phyloP scores from a whole-genome alignment of 495 filamentous ascomycete species.

The Podospora australis region DNA sequence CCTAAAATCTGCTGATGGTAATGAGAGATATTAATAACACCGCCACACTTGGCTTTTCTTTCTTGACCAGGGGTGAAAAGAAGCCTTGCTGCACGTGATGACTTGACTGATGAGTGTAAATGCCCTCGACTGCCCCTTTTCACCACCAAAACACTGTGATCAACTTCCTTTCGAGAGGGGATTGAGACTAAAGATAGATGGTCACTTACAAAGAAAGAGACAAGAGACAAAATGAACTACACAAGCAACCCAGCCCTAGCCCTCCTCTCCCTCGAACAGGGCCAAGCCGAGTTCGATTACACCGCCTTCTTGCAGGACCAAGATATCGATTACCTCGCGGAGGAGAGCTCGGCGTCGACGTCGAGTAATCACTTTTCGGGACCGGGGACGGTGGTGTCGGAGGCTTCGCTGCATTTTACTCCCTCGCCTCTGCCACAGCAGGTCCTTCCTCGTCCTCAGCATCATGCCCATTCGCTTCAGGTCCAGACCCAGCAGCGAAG shows the following conservation, averaged over 20 bases:
- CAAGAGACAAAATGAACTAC: background rate
- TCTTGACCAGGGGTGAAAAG: background rate
- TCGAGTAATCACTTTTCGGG: background rate
- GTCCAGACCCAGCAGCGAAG: background rate
- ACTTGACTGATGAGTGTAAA: background rate
- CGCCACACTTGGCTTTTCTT: background rate
- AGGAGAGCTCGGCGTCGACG: conserved; percentile 18
- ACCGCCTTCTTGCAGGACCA: conserved; percentile 22
- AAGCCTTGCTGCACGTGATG: background rate
- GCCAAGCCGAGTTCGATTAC: conserved; percentile 27
- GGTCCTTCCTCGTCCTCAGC: background rate
- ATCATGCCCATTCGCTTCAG: background rate
- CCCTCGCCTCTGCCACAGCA: background rate
- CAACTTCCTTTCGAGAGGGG: too few relatives aligned
- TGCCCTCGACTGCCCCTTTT: too few relatives aligned
- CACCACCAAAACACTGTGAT: too few relatives aligned
- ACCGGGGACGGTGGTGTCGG: too few relatives aligned
- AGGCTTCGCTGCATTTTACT: too few relatives aligned
- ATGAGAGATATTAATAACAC: background rate
- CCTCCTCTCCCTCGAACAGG: conserved; percentile 18
- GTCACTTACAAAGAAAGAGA: background rate
- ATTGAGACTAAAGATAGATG: too few relatives aligned
- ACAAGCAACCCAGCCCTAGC: conserved; percentile 14
- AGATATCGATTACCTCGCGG: conserved; percentile 31
- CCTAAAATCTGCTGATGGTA: too few relatives aligned